phyloP scores from a whole-genome alignment of 345 rosid species.

The Hibiscus trionum region DNA sequence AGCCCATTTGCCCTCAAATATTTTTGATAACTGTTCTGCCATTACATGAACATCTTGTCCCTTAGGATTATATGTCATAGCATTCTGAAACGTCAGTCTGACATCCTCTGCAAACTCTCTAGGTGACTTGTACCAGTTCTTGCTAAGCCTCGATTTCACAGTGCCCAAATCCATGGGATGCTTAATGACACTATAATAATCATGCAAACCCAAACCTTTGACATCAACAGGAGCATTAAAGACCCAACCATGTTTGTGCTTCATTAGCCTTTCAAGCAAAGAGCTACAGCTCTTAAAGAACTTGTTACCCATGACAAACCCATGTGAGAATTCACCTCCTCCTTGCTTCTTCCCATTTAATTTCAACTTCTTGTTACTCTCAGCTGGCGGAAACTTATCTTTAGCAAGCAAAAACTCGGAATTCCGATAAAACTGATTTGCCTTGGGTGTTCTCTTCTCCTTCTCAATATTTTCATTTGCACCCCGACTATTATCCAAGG shows the following conservation, averaged over 20 bases:
- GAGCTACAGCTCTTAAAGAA: constrained; percentile 65
- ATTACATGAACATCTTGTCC: constrained; percentile 97
- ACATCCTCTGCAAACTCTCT: constrained; percentile 76
- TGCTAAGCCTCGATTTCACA: constrained; percentile 53
- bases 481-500: constrained; percentile 65
- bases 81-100: constrained; percentile 83
- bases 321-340: constrained; percentile 44
- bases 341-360: constrained; percentile 68
- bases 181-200: constrained; percentile 23
- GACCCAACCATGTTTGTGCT: constrained; percentile 94
- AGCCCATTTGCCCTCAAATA: constrained; percentile 88
- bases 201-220: constrained; percentile 3
- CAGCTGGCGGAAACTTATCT: constrained; percentile 94
- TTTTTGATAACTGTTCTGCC: constrained; percentile 62
- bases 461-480: constrained; percentile 63
- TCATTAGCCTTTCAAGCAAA: constrained; percentile 83
- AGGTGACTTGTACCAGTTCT: constrained; percentile 57
- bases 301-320: constrained; percentile 38
- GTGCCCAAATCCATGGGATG: constrained; percentile 96
- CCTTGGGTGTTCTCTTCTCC: constrained; percentile 97
- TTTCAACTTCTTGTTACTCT: constrained; percentile 91
- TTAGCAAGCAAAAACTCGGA: constrained; percentile 91
- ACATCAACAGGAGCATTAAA: constrained; percentile 91
- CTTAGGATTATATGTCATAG: constrained; percentile 87
- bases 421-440: constrained; percentile 85